These are phyloP conservation scores for Hamamelis virginiana DNA, from an alignment of 164 flowering plant genomes.

Conservation along the genomic window DNA sequence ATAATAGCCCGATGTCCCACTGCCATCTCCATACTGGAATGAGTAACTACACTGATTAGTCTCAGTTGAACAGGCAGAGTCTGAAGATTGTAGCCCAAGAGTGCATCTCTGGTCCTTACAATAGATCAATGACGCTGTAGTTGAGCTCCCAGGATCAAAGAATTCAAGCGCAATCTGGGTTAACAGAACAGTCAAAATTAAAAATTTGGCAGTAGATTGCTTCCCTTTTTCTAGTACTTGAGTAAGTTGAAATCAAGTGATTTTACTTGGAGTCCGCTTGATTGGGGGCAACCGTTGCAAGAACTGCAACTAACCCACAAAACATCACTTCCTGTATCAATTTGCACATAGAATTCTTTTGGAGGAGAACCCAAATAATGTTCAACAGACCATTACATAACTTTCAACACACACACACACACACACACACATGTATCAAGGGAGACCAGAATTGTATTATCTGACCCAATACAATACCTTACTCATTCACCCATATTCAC, in stretches of 20 bases:
- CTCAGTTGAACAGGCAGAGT: constrained; percentile 49
- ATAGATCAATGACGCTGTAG: constrained; percentile 52
- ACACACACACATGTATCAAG: too few relatives aligned
- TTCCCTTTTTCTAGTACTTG: background rate
- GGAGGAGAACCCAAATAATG: constrained; percentile 90
- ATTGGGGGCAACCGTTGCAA: constrained; percentile 77
- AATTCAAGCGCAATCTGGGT: constrained; percentile 64
- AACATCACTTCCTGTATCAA: too few relatives aligned
- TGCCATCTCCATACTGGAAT: constrained; percentile 95
- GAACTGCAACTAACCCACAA: constrained; percentile 81
- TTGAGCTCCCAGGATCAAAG: constrained; percentile 66
- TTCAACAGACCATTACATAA: too few relatives aligned
- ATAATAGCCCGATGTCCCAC: constrained; percentile 87
- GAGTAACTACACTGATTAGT: constrained; percentile 59
- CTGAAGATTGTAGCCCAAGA: constrained; percentile 55
- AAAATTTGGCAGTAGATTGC: background rate
- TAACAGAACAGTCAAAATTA: background rate
- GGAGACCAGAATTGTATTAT: too few relatives aligned
- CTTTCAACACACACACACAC: too few relatives aligned
- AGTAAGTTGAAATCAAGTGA: background rate
- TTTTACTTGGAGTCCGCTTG: constrained; percentile 82
- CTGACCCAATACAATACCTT: too few relatives aligned
- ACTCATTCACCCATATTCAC: too few relatives aligned
- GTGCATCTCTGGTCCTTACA: constrained; percentile 69
- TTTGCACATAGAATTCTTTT: constrained; percentile 79